A percentile compares a stretch with the other conserved stretches of the same genome.
These are phyloP conservation scores for Fagopyrum esculentum DNA, from an alignment of 148 eudicot species.

Conservation along the genomic window DNA sequence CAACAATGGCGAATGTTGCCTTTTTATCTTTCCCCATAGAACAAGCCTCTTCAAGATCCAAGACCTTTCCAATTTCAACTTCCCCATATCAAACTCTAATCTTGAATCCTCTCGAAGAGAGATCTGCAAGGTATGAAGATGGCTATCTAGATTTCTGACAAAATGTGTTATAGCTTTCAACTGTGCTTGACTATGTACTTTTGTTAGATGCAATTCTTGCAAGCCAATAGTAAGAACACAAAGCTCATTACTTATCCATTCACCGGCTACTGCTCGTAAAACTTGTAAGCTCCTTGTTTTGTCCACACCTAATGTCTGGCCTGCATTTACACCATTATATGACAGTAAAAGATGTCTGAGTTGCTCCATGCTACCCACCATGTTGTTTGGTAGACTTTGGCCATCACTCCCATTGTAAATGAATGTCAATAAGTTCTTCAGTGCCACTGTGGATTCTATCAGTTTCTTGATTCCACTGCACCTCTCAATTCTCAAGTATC, in stretches of 20 bases:
- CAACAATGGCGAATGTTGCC: background rate
- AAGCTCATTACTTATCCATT: background rate
- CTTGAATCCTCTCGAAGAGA: background rate
- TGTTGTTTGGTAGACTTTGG: slow-evolving; percentile 5
- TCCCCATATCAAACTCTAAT: slow-evolving; percentile 2
- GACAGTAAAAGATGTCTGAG: slow-evolving; percentile 3
- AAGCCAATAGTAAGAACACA: background rate
- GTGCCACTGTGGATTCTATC: background rate
- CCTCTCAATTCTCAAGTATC: slow-evolving; percentile 9
- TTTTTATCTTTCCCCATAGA: slow-evolving; percentile 5
- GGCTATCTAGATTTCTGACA: background rate
- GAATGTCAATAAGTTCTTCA: background rate
- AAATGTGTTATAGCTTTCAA: background rate
- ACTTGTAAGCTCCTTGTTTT: slow-evolving; percentile 1
- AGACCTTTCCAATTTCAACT: background rate
- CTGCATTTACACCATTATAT: background rate
- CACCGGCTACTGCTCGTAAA: background rate
- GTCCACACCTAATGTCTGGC: background rate
- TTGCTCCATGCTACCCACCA: slow-evolving; percentile 6
- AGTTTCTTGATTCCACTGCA: slow-evolving; percentile 3
- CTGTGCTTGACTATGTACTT: background rate
- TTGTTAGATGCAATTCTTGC: background rate
- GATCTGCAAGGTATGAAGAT: background rate
- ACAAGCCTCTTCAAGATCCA: background rate
- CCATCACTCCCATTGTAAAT: background rate